Percentiles rank a stretch among this genome's conserved stretches.
Evolutionary conservation across 257 asterid species (phyloP).

Genomic region (Rehmannia glutinosa): DNA sequence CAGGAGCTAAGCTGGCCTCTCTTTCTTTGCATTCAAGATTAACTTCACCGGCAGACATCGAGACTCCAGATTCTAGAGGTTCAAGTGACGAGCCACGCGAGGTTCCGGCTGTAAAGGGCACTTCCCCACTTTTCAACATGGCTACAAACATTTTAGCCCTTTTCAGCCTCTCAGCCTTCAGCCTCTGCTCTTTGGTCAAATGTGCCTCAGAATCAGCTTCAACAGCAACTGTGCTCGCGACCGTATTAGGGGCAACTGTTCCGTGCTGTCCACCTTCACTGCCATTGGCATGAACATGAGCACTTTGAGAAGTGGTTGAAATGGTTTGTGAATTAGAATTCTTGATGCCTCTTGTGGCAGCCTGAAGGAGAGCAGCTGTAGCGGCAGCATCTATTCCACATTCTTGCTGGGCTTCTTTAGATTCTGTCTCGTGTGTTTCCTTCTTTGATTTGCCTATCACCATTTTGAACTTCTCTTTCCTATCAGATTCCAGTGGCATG

Average conservation of each 20-base stretch:
- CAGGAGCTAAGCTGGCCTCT: conserved; percentile 45
- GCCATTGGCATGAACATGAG: conserved; percentile 23
- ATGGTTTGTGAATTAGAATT: conserved; percentile 37
- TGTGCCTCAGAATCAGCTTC: conserved; percentile 30
- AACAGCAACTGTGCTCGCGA: too few species aligned
- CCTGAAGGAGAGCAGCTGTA: conserved; percentile 89
- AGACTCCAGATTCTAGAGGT: conserved; percentile 43
- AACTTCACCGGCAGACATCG: conserved; percentile 14
- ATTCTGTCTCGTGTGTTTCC: conserved; percentile 49
- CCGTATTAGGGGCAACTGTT: background rate
- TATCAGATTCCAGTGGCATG: conserved; percentile 58
- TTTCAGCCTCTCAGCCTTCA: conserved; percentile 85
- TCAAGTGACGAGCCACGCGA: conserved; percentile 56
- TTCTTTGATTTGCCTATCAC: conserved; percentile 74
- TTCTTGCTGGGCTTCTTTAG: conserved; percentile 37
- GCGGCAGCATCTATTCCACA: conserved; percentile 68
- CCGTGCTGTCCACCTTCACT: conserved; percentile 28
- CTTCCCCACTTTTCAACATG: conserved; percentile 61
- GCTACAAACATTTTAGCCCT: conserved; percentile 92
- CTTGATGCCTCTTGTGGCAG: conserved; percentile 77
- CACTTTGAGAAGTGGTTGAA: conserved; percentile 28
- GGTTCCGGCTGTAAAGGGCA: conserved; percentile 42
- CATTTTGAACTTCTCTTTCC: conserved; percentile 92
- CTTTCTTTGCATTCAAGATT: conserved; percentile 25
- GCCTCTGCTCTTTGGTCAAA: conserved; percentile 68